Percentiles rank a stretch among this genome's conserved stretches.
These are phyloP conservation scores for Ampelomyces quisqualis DNA, from an alignment of 2,329 filamentous ascomycete species.

Conservation along the genomic window DNA sequence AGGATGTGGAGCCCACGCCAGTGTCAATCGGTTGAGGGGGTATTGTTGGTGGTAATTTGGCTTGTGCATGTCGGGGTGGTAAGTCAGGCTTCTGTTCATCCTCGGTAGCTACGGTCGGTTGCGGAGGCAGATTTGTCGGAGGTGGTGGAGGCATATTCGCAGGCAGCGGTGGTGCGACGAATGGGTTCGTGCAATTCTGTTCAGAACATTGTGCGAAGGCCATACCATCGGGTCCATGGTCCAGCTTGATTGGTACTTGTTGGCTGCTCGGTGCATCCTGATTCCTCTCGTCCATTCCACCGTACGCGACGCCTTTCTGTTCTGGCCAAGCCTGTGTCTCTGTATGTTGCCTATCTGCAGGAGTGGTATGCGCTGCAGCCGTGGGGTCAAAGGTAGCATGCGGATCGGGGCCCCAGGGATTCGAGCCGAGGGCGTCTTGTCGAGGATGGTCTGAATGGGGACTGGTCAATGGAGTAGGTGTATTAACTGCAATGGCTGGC, in stretches of 20 bases:
- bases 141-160: slow-evolving; percentile 10
- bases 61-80: slow-evolving; percentile 39
- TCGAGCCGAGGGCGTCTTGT: slow-evolving; percentile 26
- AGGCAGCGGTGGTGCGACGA: slow-evolving; percentile 5
- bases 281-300: slow-evolving; percentile 28
- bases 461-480: slow-evolving; percentile 18
- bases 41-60: slow-evolving; percentile 34
- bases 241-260: no score
- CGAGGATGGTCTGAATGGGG: slow-evolving; percentile 24
- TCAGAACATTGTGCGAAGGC: slow-evolving; percentile 26
- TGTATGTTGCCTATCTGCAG: slow-evolving; percentile 14
- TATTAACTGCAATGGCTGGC: slow-evolving; percentile 32
- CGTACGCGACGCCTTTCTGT: no score
- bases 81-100: slow-evolving; percentile 36
- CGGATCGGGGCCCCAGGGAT: slow-evolving; percentile 32
- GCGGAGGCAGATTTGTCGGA: slow-evolving; percentile 9
- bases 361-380: slow-evolving; percentile 27
- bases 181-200: slow-evolving; percentile 13
- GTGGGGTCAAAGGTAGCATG: slow-evolving; percentile 33
- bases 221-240: no score
- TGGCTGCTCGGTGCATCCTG: no score
- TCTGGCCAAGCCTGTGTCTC: slow-evolving; percentile 31
- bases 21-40: slow-evolving; percentile 39
- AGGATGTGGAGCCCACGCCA: slow-evolving; percentile 12
- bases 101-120: slow-evolving; percentile 8